Evolutionary conservation across 192 early-diverging fungal genomes (phyloP).

Genomic region (Coemansia interrupta): DNA sequence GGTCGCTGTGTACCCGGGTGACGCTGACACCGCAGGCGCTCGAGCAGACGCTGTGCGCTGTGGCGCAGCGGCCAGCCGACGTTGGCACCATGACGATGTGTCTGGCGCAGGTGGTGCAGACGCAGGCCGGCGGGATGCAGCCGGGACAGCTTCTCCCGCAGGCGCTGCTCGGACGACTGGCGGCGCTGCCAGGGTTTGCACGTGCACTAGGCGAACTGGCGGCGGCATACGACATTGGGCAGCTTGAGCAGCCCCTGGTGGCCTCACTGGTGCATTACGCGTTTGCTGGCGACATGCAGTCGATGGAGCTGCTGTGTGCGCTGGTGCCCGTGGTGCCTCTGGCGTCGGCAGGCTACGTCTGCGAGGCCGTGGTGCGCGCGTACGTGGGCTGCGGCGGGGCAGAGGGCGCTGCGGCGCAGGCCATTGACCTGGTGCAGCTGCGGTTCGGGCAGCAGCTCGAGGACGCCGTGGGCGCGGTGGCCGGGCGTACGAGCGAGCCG

Average conservation of each 20-base stretch:
- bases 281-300: conserved; percentile 3
- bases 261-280: conserved; percentile 20
- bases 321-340: conserved; percentile 20
- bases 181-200: conserved; percentile 11
- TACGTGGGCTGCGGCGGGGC: conserved; percentile 11
- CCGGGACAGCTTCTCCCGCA: conserved; percentile 4
- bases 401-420: neutral
- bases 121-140: conserved; percentile 14
- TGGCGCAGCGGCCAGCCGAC: conserved; percentile 24
- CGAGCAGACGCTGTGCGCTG: conserved; percentile 26
- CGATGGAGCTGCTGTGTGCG: conserved; percentile 12
- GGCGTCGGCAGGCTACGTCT: conserved; percentile 10
- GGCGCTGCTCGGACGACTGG: conserved; percentile 12
- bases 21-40: conserved; percentile 30
- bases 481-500: conserved; percentile 1
- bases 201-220: conserved; percentile 16
- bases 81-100: conserved; percentile 33
- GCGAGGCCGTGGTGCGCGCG: conserved; percentile 24
- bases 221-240: conserved; percentile 16
- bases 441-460: conserved; percentile 17
- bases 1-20: conserved; percentile 32
- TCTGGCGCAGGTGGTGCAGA: conserved; percentile 42
- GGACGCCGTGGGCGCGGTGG: conserved; percentile 11
- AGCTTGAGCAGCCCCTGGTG: conserved; percentile 25
- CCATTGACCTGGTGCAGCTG: conserved; percentile 26